Evolutionary conservation across 768 basidiomycete genomes (phyloP).

Genomic region (Daedaleopsis sinensis): DNA sequence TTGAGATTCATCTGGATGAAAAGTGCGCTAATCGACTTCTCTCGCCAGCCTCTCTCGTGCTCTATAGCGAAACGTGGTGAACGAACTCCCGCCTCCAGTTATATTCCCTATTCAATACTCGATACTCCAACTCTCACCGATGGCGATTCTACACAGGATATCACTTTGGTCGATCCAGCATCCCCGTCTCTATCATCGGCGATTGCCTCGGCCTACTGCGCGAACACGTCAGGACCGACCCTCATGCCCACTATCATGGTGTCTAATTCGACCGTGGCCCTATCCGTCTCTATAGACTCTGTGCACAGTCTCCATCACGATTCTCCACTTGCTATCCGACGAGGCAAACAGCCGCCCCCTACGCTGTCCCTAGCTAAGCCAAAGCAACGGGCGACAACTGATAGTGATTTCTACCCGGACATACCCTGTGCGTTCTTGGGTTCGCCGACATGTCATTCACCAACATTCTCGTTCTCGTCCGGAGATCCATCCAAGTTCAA

Average conservation of each 20-base stretch:
- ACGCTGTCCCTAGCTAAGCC: constrained; percentile 30
- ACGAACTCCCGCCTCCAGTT: too few relatives aligned
- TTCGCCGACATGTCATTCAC: constrained; percentile 36
- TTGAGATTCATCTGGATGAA: too few relatives aligned
- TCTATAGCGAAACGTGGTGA: too few relatives aligned
- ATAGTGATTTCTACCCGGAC: constrained; percentile 38
- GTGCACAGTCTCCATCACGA: constrained; percentile 25
- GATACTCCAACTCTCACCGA: constrained; percentile 27
- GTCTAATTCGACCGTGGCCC: constrained; percentile 34
- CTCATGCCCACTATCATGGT: constrained; percentile 37
- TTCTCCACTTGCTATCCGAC: constrained; percentile 41
- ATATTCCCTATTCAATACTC: too few relatives aligned
- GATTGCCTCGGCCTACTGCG: background rate
- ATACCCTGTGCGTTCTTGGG: constrained; percentile 48
- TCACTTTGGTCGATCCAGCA: background rate
- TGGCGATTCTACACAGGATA: constrained; percentile 23
- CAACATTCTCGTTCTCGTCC: constrained; percentile 28
- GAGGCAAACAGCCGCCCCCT: constrained; percentile 38
- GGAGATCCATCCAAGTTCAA: constrained; percentile 15
- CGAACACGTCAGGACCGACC: background rate
- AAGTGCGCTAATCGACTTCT: too few relatives aligned
- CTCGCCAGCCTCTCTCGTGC: too few relatives aligned
- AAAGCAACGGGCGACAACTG: background rate
- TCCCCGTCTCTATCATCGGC: background rate
- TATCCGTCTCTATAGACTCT: constrained; percentile 30